Evolutionary conservation across 495 filamentous ascomycete genomes (phyloP).

Genomic region (Hypoxylon lenormandii): DNA sequence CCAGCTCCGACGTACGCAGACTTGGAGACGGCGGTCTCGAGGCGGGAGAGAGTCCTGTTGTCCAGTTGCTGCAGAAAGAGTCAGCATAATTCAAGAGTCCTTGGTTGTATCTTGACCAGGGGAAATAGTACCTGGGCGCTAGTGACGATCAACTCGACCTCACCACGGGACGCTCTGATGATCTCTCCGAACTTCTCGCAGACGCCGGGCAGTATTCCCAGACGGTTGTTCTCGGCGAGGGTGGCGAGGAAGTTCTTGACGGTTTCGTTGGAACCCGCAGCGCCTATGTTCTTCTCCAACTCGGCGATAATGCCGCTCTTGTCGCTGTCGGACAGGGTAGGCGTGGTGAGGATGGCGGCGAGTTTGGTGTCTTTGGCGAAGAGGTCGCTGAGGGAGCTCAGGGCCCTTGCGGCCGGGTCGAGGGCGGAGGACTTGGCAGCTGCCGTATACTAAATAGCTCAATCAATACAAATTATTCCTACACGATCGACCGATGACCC

Average conservation of each 20-base stretch:
- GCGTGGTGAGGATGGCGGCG: constrained; percentile 76
- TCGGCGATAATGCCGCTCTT: constrained; percentile 85
- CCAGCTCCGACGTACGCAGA: constrained; percentile 87
- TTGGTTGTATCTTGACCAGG: neutral
- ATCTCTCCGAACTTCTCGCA: constrained; percentile 86
- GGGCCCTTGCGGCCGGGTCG: constrained; percentile 80
- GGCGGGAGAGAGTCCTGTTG: constrained; percentile 80
- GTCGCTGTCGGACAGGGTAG: constrained; percentile 79
- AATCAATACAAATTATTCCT: constrained; percentile 44
- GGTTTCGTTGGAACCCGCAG: constrained; percentile 77
- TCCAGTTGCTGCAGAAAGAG: constrained; percentile 78
- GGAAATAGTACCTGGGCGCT: constrained; percentile 77
- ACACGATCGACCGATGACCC: neutral
- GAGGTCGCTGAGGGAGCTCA: constrained; percentile 74
- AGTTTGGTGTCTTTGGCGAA: constrained; percentile 87
- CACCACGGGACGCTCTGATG: constrained; percentile 88
- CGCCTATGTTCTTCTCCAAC: constrained; percentile 80
- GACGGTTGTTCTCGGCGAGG: constrained; percentile 94
- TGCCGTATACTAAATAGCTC: constrained; percentile 85
- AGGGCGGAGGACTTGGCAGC: constrained; percentile 86
- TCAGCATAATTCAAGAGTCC: constrained; percentile 38
- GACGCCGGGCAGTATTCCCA: constrained; percentile 82
- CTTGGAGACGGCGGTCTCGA: constrained; percentile 89
- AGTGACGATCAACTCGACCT: constrained; percentile 91
- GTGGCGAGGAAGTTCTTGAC: constrained; percentile 92